Percentiles rank a stretch among this genome's conserved stretches.
Conservation (phyloP, 1,284 basidiomycete species). For the Tranzscheliella williamsii region DNA sequence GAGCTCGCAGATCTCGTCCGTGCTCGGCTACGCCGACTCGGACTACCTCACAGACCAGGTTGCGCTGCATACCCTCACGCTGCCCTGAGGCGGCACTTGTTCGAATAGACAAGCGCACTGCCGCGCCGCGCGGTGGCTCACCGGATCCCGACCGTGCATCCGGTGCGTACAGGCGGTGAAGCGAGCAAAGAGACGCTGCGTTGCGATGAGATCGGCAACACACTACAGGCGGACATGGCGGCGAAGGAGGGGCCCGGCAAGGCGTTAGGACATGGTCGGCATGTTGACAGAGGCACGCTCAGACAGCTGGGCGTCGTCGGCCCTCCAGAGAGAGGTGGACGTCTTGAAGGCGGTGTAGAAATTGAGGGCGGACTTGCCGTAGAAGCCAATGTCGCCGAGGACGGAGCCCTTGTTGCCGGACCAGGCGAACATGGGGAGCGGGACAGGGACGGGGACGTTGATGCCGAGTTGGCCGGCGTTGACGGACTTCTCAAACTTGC, state of each 20-base stretch:
- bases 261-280: slow-evolving; percentile 50
- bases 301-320: slow-evolving; percentile 38
- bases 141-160: no score
- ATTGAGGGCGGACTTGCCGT: slow-evolving; percentile 48
- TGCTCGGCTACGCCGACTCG: slow-evolving; percentile 90
- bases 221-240: no score
- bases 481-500: slow-evolving; percentile 86
- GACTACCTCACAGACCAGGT: slow-evolving; percentile 85
- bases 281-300: slow-evolving; percentile 49
- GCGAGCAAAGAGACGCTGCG: no score
- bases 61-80: slow-evolving; percentile 33
- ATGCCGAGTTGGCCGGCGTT: slow-evolving; percentile 81
- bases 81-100: no score
- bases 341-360: slow-evolving; percentile 56
- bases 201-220: no score
- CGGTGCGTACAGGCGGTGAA: no score
- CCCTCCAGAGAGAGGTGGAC: slow-evolving; percentile 39
- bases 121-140: no score
- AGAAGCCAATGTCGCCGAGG: slow-evolving; percentile 67
- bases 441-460: slow-evolving; percentile 82
- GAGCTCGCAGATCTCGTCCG: slow-evolving; percentile 72
- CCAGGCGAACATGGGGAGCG: slow-evolving; percentile 89
- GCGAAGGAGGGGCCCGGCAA: no score
- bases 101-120: no score
- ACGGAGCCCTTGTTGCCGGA: slow-evolving; percentile 87